These are phyloP conservation scores for Xylariaceae sp. DNA, from an alignment of 2,329 filamentous ascomycete species.

Conservation along the genomic window DNA sequence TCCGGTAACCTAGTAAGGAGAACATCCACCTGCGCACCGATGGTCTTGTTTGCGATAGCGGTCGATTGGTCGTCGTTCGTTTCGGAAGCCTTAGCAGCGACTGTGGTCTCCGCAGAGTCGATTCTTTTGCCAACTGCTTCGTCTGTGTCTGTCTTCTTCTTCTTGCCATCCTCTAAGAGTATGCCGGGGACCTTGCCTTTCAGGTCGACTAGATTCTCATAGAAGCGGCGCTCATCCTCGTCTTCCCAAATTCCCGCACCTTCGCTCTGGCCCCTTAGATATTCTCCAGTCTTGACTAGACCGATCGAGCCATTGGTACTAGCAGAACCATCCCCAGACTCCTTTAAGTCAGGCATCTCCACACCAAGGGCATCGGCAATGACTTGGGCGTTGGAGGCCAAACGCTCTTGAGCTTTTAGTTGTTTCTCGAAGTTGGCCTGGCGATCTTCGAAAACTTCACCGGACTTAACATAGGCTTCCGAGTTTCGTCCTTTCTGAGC, in stretches of 20 bases:
- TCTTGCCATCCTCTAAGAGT: conserved; percentile 90
- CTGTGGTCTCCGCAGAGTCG: conserved; percentile 59
- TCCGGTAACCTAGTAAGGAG: conserved; percentile 88
- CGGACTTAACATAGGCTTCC: conserved; percentile 97
- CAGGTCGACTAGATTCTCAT: conserved; percentile 93
- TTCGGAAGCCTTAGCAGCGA: conserved; percentile 57
- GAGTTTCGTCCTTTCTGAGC: conserved; percentile 92
- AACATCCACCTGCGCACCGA: conserved; percentile 94
- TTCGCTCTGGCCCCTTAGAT: conserved; percentile 86
- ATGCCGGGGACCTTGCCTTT: conserved; percentile 96
- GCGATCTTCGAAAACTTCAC: conserved; percentile 96
- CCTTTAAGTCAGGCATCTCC: conserved; percentile 93
- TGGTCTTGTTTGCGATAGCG: conserved; percentile 96
- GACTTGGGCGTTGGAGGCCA: conserved; percentile 88
- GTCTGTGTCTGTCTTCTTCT: conserved; percentile 84
- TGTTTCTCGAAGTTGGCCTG: conserved; percentile 96
- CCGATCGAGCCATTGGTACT: conserved; percentile 81
- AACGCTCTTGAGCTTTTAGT: conserved; percentile 87
- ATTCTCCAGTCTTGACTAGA: conserved; percentile 91
- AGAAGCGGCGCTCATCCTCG: conserved; percentile 96
- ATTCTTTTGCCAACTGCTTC: conserved; percentile 82
- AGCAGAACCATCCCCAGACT: conserved; percentile 74
- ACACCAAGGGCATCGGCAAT: conserved; percentile 86
- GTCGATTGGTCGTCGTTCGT: conserved; percentile 82
- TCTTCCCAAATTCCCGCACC: conserved; percentile 98